These are phyloP conservation scores for Trypanosoma brucei DNA, from an alignment of 208 protist species.

Conservation along the genomic window DNA sequence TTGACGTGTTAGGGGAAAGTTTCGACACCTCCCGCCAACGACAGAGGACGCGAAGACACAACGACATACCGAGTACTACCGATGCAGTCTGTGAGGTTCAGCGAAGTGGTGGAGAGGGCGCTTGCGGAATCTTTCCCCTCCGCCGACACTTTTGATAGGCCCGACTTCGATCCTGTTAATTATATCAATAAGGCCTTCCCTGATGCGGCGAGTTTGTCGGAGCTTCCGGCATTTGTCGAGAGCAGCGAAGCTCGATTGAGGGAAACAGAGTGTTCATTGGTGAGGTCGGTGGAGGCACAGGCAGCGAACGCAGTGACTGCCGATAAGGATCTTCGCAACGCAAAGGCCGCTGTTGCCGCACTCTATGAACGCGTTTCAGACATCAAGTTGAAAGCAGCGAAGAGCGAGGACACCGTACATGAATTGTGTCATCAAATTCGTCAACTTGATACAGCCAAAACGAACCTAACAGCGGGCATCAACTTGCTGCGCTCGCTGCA, in stretches of 20 bases:
- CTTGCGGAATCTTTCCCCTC: slow-evolving; percentile 78
- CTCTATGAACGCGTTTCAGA: slow-evolving; percentile 87
- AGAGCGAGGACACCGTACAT: slow-evolving; percentile 92
- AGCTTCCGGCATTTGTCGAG: slow-evolving; percentile 79
- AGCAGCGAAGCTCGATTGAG: slow-evolving; percentile 80
- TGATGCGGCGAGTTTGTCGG: slow-evolving; percentile 79
- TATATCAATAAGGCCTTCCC: slow-evolving; percentile 94
- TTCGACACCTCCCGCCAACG: too few relatives aligned
- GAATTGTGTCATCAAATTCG: slow-evolving; percentile 93
- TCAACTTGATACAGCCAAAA: slow-evolving; percentile 93
- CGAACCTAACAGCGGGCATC: slow-evolving; percentile 89
- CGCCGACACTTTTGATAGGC: slow-evolving; percentile 69
- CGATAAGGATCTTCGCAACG: slow-evolving; percentile 78
- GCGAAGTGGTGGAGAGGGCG: slow-evolving; percentile 65
- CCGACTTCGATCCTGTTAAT: slow-evolving; percentile 88
- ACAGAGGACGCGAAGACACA: background rate
- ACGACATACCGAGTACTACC: background rate
- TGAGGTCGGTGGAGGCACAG: slow-evolving; percentile 89
- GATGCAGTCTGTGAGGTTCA: slow-evolving; percentile 52
- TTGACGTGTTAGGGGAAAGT: too few relatives aligned
- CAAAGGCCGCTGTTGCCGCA: slow-evolving; percentile 80
- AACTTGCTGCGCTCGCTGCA: slow-evolving; percentile 90
- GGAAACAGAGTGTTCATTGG: slow-evolving; percentile 84
- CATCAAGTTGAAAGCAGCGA: slow-evolving; percentile 87
- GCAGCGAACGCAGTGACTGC: slow-evolving; percentile 59